Base-by-base conservation (phyloP, 2,329 filamentous ascomycete species). In the Neobulgaria alba region DNA sequence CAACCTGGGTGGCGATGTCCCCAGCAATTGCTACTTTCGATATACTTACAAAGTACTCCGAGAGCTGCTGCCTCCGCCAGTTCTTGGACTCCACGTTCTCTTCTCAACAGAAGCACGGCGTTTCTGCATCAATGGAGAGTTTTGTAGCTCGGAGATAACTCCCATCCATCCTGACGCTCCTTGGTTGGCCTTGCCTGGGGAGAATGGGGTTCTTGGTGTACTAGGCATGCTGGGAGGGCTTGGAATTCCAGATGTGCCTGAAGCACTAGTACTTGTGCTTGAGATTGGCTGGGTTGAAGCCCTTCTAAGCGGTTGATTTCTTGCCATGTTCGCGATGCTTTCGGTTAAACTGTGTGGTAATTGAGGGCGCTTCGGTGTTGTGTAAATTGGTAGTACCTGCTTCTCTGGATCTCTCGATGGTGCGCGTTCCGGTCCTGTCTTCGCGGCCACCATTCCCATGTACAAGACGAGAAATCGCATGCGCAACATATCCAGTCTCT, bases 81-180 rank as follows among this genome's bases (percentile, higher is more conserved):
- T 20, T 20, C 33, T n/a, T 4, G 50, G 52, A 36, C 43, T 56
- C 16, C 66, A 63, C 69, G 77, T 77, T 45, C 72, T 63, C 49
- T 65, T 66, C 58, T 81, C 77, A 52, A 80, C 73, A 5, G 72
- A 77, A n/a, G 74, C 72, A 54, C 76, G 75, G 12, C 77, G 67
- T 52, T 76, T 72, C 36, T 76, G 73, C 64, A 82, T 69, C 41
- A 71, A 59, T 2, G 77, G 77, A 17, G 73, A 78, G 41, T 63
- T 71, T 56, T 80, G 76, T 36, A 82, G 61, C 53, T 82, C 77
- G 39, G 73, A 65, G 16, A 82, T 73, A 4, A 82, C 76, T 18
- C 75, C 75, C 15, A 73, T 72, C 77, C 77, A 82, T 18, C 75
- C 75, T 46, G 63, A 62, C 39, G 69, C 69, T 38, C 75, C 72